Conservation (phyloP, 768 basidiomycete species). For the Lactarius indigo region DNA sequence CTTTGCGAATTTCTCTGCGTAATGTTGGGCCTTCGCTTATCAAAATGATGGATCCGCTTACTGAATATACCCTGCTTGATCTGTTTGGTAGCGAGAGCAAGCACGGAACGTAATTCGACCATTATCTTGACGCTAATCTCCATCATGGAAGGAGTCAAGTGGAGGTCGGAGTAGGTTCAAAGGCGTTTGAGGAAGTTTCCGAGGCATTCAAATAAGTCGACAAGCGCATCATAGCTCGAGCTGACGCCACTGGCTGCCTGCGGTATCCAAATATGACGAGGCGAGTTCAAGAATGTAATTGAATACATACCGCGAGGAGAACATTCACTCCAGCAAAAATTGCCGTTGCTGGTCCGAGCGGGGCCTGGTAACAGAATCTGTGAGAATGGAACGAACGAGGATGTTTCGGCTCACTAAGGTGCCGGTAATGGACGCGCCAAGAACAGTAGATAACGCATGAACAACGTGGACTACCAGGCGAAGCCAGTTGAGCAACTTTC, state of each 20-base stretch:
- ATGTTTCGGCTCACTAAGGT: background rate
- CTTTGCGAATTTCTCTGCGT: background rate
- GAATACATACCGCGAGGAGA: background rate
- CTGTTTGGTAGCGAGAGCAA: constrained; percentile 3
- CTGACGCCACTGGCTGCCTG: background rate
- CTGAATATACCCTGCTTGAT: constrained; percentile 2
- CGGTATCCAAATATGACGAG: background rate
- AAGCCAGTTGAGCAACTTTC: background rate
- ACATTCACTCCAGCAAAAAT: background rate
- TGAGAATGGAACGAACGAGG: background rate
- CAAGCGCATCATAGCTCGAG: constrained; percentile 2
- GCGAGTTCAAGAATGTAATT: background rate
- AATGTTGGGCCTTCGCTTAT: background rate
- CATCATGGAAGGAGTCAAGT: background rate
- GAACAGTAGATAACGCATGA: too few species aligned
- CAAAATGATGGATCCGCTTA: background rate
- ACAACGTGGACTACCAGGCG: background rate
- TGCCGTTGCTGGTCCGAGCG: background rate
- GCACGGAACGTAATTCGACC: background rate
- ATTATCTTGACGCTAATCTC: background rate
- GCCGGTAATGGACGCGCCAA: background rate
- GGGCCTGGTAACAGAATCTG: background rate
- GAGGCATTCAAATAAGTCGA: background rate
- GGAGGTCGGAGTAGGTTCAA: background rate
- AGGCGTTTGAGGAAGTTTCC: background rate